Evolutionary conservation across 2,329 filamentous ascomycete species (phyloP), one percentile per base, ranked within the genome.

Genomic region (Lizonia empirigonia): DNA sequence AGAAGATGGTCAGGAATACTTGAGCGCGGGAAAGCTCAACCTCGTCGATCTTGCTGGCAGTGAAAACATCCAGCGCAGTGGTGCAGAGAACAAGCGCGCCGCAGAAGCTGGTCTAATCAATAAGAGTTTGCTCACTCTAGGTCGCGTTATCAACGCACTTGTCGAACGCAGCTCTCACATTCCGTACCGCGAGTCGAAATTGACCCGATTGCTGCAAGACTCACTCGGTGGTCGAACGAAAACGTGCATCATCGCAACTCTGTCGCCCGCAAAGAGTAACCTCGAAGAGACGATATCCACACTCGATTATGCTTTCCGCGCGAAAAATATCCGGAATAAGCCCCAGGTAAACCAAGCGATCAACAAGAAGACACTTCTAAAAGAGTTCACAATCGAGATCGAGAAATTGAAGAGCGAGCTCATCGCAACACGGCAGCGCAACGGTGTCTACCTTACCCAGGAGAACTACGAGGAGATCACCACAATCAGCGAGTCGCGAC

Each of bases 291-390:
- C 95, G 0, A 97, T 99, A 53, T 97, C 94, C 0, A 99, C 95
- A 0, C 82, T 99, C 1, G 94, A 99, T 72, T 99, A 99, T 69
- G 95, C 94, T 9, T 97, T 97, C 76, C 85, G 94, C 37, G 94
- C 94, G 13, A 99, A 99, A 79, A 97, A 99, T 63, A 99, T 99
- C 65, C 89, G 90, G 40, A 99, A 99, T 75, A 97, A 97, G 74
- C 95, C 94, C 0, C 94, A 99, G 68, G 82, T 96, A 64, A 99
- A 97, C 74, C 89, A 91, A 39, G 84, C 90, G 68, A 85, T 97
- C 58, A 92, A 90, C 58, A 99, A 97, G 75, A 96, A 94, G 76
- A 96, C 91, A 3, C 75, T 99, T 10, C 81, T 99, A 9, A 87
- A 84, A 53, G 94, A 99, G 59, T 96, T 96, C 59, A 94, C 93